Base-by-base conservation (phyloP, 345 rosid genomes). In the Lepidium africanum region DNA sequence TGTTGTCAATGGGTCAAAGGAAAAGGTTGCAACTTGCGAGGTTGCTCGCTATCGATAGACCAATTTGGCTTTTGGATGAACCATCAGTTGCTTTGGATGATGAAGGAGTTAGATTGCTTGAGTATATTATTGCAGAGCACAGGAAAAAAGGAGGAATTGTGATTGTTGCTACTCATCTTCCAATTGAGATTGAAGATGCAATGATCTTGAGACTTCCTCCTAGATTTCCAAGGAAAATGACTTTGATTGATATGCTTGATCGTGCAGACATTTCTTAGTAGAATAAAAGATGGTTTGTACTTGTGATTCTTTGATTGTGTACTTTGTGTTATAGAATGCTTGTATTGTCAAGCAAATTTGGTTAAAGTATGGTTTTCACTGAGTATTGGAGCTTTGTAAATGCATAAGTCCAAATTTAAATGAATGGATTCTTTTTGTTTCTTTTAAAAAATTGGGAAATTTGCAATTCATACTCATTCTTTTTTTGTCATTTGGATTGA, bases 1-100 rank as follows among this genome's bases (percentile, higher is more conserved):
- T 90, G 94, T 77, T 85, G 39, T 93, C 94, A 4, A 93, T 93
- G 96, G 98, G 98, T 4, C 97, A 90, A 65, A 78, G 90, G 49
- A 93, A 90, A 77, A 80, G 94, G 74, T 76, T 93, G 75, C 98
- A 90, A 67, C 86, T 90, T 14, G 97, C 96, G 0, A 85, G 96
- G 79, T 65, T 87, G 55, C 76, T 90, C 1, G 96, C 97, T 1
- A 84, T 93, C 7, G 97, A 93, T 48, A 67, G 96, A 27, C 98
- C 94, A 4, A 93, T 93, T 32, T 93, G 96, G 97, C 77, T 90
- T 59, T 81, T 93, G 11, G 96, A 93, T 4, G 92, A 93, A 67
- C 97, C 94, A 12, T 90, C 96, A 0, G 92, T 90, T 67, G 96
- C 97, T 3, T 74, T 93, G 61, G 97, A 93, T 67, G 83, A 80